These are phyloP conservation scores for Diaporthe vaccinii DNA, from an alignment of 2,329 filamentous ascomycete genomes.

Conservation along the genomic window DNA sequence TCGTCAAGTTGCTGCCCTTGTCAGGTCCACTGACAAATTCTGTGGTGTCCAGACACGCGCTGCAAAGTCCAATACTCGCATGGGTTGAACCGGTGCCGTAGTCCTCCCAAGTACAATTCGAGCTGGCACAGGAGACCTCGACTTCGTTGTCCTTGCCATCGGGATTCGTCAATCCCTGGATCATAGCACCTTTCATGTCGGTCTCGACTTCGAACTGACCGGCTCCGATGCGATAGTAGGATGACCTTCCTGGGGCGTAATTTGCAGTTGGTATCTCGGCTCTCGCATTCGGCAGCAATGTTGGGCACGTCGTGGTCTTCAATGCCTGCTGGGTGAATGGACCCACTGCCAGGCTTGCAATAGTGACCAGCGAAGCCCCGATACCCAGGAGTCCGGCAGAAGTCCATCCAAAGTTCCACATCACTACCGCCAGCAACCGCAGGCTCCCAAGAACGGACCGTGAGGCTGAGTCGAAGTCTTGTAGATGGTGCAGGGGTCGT, in stretches of 20 bases:
- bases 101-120: constrained; percentile 46
- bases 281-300: constrained; percentile 37
- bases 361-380: constrained; percentile 44
- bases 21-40: constrained; percentile 38
- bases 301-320: constrained; percentile 43
- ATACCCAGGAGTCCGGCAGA: constrained; percentile 42
- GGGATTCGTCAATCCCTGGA: constrained; percentile 48
- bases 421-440: constrained; percentile 43
- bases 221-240: constrained; percentile 43
- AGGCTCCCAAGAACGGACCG: constrained; percentile 48
- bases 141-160: constrained; percentile 44
- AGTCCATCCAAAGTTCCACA: constrained; percentile 37
- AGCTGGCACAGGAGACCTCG: constrained; percentile 43
- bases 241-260: constrained; percentile 34
- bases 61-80: constrained; percentile 47
- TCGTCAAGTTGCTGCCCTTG: constrained; percentile 40
- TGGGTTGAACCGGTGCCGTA: constrained; percentile 44
- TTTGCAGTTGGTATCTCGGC: constrained; percentile 34
- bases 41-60: constrained; percentile 45
- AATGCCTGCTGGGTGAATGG: constrained; percentile 51
- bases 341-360: constrained; percentile 48
- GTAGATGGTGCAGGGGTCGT: constrained; percentile 47
- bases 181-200: constrained; percentile 50
- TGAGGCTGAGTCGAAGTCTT: constrained; percentile 50
- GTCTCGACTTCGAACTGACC: constrained; percentile 45